Percentiles rank a stretch among this genome's conserved stretches.
Evolutionary conservation across 2,329 filamentous ascomycete species (phyloP).

Genomic region (Trichophyton mentagrophytes): DNA sequence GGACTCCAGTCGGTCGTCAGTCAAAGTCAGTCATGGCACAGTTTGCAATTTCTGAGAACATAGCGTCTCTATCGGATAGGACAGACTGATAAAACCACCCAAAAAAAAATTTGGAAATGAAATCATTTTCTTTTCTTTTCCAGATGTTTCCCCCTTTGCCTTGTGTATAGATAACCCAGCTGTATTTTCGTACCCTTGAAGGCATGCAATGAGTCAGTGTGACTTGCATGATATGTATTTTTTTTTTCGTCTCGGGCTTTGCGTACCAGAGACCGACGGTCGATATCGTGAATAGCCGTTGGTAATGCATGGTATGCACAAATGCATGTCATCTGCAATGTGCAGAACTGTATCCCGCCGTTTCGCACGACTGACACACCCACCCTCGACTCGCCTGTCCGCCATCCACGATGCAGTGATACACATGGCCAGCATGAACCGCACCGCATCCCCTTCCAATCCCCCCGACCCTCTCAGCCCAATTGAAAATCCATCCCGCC

Average conservation of each 20-base stretch:
- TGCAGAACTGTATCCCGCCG: background rate
- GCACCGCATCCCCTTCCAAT: no score
- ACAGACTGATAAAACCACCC: no score
- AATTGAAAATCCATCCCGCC: background rate
- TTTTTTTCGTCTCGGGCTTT: background rate
- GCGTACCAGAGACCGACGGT: background rate
- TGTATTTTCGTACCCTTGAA: no score
- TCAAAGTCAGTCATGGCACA: no score
- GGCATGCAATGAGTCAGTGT: background rate
- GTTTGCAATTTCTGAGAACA: no score
- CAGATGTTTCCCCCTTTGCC: no score
- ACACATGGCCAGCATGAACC: background rate
- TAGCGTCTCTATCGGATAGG: no score
- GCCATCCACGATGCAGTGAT: background rate
- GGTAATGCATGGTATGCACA: background rate
- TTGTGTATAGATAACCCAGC: no score
- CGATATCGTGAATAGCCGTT: background rate
- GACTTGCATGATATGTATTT: background rate
- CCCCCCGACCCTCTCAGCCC: background rate
- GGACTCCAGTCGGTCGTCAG: no score
- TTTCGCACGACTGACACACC: background rate
- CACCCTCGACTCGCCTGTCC: background rate
- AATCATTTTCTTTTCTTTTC: no score
- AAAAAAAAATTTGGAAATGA: no score
- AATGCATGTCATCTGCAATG: background rate